These are phyloP conservation scores for Pseudogymnoascus sp. DNA, from an alignment of 2,329 filamentous ascomycete species.

Conservation along the genomic window DNA sequence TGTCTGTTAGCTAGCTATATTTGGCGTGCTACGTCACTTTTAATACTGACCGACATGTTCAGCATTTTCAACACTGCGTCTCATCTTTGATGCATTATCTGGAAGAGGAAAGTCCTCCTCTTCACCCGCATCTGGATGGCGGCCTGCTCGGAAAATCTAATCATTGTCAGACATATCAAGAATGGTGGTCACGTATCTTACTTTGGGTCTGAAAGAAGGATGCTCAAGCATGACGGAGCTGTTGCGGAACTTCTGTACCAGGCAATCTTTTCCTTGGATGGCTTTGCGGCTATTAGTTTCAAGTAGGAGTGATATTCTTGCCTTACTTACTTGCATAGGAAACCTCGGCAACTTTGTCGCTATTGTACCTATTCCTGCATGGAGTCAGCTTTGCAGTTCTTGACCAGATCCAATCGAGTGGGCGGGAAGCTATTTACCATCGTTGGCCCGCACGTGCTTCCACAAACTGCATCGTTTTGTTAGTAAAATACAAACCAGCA, in stretches of 20 bases:
- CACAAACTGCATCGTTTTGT: conserved; percentile 53
- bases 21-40: not conserved
- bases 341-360: conserved; percentile 78
- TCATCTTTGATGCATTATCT: conserved; percentile 82
- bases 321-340: conserved; percentile 79
- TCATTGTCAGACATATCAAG: conserved; percentile 41
- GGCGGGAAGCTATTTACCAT: conserved; percentile 43
- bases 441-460: conserved; percentile 61
- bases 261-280: conserved; percentile 84
- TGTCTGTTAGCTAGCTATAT: conserved; percentile 13
- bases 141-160: conserved; percentile 48
- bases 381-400: not conserved
- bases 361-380: conserved; percentile 69
- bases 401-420: not conserved
- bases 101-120: conserved; percentile 71
- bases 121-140: conserved; percentile 49
- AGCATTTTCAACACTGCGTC: conserved; percentile 79
- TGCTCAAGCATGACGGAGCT: conserved; percentile 91
- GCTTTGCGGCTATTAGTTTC: conserved; percentile 43
- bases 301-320: not conserved
- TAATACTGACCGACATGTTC: conserved; percentile 64
- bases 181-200: conserved; percentile 31
- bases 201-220: conserved; percentile 75
- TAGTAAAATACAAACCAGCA: conserved; percentile 19
- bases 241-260: conserved; percentile 94